A percentile compares a stretch with the other conserved stretches of the same genome.
These are phyloP conservation scores for Dictyostelium capitatum DNA, from an alignment of 78 protist species.

Conservation along the genomic window DNA sequence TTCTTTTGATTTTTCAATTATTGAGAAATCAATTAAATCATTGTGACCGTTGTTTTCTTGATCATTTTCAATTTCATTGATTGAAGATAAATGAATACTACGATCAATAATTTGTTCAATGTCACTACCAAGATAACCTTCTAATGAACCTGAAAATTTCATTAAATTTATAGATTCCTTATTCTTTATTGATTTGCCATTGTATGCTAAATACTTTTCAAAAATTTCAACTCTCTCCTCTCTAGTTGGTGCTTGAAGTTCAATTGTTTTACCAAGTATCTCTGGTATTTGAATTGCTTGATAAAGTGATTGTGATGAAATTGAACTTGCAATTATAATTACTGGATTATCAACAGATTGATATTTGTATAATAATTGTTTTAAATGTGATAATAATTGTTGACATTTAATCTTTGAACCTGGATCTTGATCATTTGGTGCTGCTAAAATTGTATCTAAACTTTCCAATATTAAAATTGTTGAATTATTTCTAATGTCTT, in stretches of 20 bases:
- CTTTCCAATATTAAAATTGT: slow-evolving; percentile 8
- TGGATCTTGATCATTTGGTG: slow-evolving; percentile 76
- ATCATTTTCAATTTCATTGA: neutral
- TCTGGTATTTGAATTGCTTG: slow-evolving; percentile 62
- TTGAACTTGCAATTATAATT: slow-evolving; percentile 7
- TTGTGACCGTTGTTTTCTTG: neutral
- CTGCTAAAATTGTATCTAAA: slow-evolving; percentile 28
- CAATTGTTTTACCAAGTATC: slow-evolving; percentile 38
- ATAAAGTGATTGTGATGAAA: slow-evolving; percentile 26
- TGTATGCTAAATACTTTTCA: neutral
- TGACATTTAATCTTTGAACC: slow-evolving; percentile 45
- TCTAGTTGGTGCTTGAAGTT: slow-evolving; percentile 57
- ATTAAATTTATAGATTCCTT: neutral
- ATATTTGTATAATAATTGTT: neutral
- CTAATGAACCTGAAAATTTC: slow-evolving; percentile 40
- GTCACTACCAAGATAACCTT: slow-evolving; percentile 60
- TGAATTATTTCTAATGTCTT: neutral
- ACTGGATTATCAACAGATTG: neutral
- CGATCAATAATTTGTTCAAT: slow-evolving; percentile 51
- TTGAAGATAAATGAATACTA: slow-evolving; percentile 35
- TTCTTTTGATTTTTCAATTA: slow-evolving; percentile 30
- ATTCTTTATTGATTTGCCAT: neutral
- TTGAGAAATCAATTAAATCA: neutral
- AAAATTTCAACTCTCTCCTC: slow-evolving; percentile 59
- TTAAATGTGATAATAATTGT: slow-evolving; percentile 21